phyloP scores from a whole-genome alignment of 164 flowering plant species.

The Amborella trichopoda region DNA sequence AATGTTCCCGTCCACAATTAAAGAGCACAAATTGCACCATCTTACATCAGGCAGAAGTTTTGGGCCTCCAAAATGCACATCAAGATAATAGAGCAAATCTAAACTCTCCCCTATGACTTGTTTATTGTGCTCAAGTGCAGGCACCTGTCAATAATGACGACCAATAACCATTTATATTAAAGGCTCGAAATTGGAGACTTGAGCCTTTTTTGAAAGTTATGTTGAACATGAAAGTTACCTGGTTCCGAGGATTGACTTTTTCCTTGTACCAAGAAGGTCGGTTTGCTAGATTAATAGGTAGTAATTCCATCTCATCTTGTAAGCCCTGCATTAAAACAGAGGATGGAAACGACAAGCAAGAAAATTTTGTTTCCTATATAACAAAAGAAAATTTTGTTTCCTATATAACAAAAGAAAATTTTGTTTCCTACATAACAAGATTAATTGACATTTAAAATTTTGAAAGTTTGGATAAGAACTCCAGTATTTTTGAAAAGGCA shows the following conservation, averaged over 20 bases:
- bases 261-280: slow-evolving; percentile 92
- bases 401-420: too few species aligned
- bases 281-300: slow-evolving; percentile 57
- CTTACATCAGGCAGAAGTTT: slow-evolving; percentile 64
- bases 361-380: too few species aligned
- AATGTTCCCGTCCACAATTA: too few species aligned
- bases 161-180: too few species aligned
- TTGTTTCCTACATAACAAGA: too few species aligned
- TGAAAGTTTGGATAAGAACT: neutral
- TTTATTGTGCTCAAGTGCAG: slow-evolving; percentile 73
- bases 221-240: slow-evolving; percentile 36
- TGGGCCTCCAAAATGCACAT: slow-evolving; percentile 73
- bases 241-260: slow-evolving; percentile 65
- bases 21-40: too few species aligned
- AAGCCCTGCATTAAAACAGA: too few species aligned
- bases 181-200: too few species aligned
- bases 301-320: slow-evolving; percentile 60
- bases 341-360: too few species aligned
- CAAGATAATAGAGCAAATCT: slow-evolving; percentile 69
- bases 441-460: neutral
- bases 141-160: slow-evolving; percentile 78
- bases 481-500: neutral
- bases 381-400: too few species aligned
- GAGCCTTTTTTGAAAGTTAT: neutral
- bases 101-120: slow-evolving; percentile 77